phyloP scores from a whole-genome alignment of 23 red algal genomes.

The Gracilaria domingensis region DNA sequence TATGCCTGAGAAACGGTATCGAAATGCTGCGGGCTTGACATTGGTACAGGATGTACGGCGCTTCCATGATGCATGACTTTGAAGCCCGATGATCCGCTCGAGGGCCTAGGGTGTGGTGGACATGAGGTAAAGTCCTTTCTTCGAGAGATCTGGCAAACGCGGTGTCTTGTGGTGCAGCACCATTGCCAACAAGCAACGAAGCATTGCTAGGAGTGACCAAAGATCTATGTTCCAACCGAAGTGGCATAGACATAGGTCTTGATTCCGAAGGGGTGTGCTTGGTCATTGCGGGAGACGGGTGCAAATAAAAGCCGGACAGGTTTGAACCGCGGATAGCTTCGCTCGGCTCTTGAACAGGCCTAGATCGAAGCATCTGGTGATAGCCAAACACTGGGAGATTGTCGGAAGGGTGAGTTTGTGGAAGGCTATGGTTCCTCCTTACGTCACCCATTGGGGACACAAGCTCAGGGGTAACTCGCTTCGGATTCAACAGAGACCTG shows the following conservation, averaged over 20 bases:
- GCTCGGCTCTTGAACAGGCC: not conserved
- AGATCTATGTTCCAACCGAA: not conserved
- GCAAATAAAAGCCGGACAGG: not conserved
- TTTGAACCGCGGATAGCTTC: not conserved
- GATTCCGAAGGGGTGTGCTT: not conserved
- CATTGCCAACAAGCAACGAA: not conserved
- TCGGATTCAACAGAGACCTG: too few species aligned
- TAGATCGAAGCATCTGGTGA: not conserved
- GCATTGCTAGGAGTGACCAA: not conserved
- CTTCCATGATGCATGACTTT: not conserved
- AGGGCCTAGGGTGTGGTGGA: not conserved
- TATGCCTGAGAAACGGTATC: not conserved
- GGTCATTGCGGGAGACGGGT: not conserved
- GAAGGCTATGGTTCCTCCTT: too few species aligned
- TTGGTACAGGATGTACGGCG: not conserved
- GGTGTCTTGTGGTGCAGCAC: not conserved
- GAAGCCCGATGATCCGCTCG: not conserved
- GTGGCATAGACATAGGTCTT: not conserved
- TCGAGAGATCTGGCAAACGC: not conserved
- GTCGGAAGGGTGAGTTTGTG: too few species aligned
- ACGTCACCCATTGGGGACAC: too few species aligned
- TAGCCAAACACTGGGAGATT: slow-evolving; percentile 2
- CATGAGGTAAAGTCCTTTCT: not conserved
- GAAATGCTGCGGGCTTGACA: not conserved
- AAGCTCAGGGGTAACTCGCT: too few species aligned